Conservation (phyloP, 306 rosid species). For the Gastrolobium villosum region DNA sequence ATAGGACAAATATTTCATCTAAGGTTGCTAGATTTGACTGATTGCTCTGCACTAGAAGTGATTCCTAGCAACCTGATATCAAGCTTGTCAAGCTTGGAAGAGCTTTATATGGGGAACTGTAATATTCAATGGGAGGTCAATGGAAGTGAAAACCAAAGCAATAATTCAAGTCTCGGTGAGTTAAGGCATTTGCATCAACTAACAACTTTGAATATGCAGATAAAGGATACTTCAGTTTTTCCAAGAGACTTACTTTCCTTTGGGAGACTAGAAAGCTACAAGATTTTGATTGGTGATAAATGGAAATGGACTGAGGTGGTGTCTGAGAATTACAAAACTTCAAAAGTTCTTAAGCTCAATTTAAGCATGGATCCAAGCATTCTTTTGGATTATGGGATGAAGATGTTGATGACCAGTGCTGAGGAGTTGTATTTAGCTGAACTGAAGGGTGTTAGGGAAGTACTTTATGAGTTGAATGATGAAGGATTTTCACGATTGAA, state of each 20-base stretch:
- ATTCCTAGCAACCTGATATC: conserved; percentile 46
- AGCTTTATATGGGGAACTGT: conserved; percentile 50
- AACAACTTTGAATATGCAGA: conserved; percentile 42
- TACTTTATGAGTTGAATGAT: conserved; percentile 45
- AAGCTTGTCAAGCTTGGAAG: conserved; percentile 49
- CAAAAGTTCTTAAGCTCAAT: conserved; percentile 47
- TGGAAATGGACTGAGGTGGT: conserved; percentile 41
- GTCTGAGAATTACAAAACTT: neutral
- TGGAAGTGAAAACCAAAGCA: conserved; percentile 15
- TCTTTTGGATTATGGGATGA: conserved; percentile 48
- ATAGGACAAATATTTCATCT: conserved; percentile 46
- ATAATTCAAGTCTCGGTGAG: conserved; percentile 49
- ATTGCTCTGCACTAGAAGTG: conserved; percentile 43
- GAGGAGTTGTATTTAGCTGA: conserved; percentile 61
- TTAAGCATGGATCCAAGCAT: conserved; percentile 20
- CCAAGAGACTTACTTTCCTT: conserved; percentile 46
- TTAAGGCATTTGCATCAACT: conserved; percentile 43
- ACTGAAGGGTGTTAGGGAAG: conserved; percentile 46
- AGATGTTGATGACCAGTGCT: conserved; percentile 37
- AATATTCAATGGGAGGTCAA: conserved; percentile 46
- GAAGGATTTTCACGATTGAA: conserved; percentile 55
- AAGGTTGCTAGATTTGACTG: conserved; percentile 48
- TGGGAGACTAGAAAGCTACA: conserved; percentile 45
- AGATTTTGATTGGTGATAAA: conserved; percentile 49
- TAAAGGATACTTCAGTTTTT: conserved; percentile 38